A percentile compares a stretch with the other conserved stretches of the same genome.
Evolutionary conservation across 495 filamentous ascomycete species (phyloP).

Genomic region (Pyrenula massariospora): DNA sequence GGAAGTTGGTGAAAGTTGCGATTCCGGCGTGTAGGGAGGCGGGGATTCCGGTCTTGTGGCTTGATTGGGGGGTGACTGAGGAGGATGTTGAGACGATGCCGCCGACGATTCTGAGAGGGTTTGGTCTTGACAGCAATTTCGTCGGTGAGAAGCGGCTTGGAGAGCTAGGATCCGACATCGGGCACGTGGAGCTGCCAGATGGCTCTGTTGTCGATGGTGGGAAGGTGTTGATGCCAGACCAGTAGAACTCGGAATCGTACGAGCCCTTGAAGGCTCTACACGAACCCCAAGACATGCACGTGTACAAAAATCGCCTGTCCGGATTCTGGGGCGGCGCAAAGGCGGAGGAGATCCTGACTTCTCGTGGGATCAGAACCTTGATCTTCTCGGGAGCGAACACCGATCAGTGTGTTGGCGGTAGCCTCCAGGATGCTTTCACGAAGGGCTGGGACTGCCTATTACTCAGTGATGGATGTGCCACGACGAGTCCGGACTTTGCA

Average conservation of each 20-base stretch:
- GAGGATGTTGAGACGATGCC: conserved; percentile 40
- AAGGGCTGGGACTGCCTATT: conserved; percentile 31
- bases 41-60: conserved; percentile 41
- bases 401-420: conserved; percentile 48
- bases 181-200: conserved; percentile 21
- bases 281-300: conserved; percentile 31
- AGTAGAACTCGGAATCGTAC: conserved; percentile 44
- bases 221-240: conserved; percentile 33
- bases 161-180: conserved; percentile 34
- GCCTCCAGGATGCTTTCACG: conserved; percentile 32
- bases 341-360: conserved; percentile 20
- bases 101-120: conserved; percentile 31
- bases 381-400: conserved; percentile 48
- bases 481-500: conserved; percentile 28
- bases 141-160: neutral
- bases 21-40: conserved; percentile 32
- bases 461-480: conserved; percentile 40
- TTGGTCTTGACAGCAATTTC: conserved; percentile 16
- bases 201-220: conserved; percentile 28
- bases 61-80: conserved; percentile 49
- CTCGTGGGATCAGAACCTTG: conserved; percentile 31
- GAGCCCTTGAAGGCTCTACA: conserved; percentile 26
- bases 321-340: conserved; percentile 34
- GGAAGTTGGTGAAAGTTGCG: conserved; percentile 17
- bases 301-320: conserved; percentile 46